phyloP scores from a whole-genome alignment of 768 basidiomycete species.

The Butyriboletus loyo region DNA sequence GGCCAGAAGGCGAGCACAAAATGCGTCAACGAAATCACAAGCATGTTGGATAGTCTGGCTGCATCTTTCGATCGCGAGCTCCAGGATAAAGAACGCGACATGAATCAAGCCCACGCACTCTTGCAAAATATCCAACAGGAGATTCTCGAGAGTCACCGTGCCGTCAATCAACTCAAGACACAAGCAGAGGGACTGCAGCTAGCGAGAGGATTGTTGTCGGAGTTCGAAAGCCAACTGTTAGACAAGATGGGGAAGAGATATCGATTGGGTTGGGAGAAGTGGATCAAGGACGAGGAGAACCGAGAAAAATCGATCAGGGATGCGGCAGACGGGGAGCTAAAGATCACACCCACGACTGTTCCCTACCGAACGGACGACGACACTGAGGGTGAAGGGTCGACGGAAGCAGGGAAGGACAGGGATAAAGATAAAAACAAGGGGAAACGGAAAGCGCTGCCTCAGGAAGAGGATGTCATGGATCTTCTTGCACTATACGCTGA shows the following conservation, averaged over 20 bases:
- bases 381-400: conserved; percentile 38
- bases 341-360: conserved; percentile 43
- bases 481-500: conserved; percentile 55
- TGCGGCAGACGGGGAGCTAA: conserved; percentile 55
- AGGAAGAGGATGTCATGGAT: conserved; percentile 62
- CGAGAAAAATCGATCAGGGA: conserved; percentile 70
- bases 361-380: conserved; percentile 48
- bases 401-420: conserved; percentile 33
- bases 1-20: conserved; percentile 85
- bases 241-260: conserved; percentile 80
- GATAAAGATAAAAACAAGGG: conserved; percentile 51
- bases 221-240: conserved; percentile 62
- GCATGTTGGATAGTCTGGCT: conserved; percentile 85
- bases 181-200: conserved; percentile 67
- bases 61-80: conserved; percentile 90
- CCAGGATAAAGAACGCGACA: conserved; percentile 87
- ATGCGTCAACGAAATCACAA: conserved; percentile 80
- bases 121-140: conserved; percentile 86
- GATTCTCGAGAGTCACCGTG: conserved; percentile 79
- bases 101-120: conserved; percentile 83
- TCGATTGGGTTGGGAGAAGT: conserved; percentile 88
- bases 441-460: conserved; percentile 49
- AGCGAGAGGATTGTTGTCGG: conserved; percentile 54
- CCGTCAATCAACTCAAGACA: conserved; percentile 63
- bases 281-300: conserved; percentile 81